Percentiles rank a stretch among this genome's conserved stretches.
These are phyloP conservation scores for Tetrahymena borealis DNA, from an alignment of 73 alveolate species.

Conservation along the genomic window DNA sequence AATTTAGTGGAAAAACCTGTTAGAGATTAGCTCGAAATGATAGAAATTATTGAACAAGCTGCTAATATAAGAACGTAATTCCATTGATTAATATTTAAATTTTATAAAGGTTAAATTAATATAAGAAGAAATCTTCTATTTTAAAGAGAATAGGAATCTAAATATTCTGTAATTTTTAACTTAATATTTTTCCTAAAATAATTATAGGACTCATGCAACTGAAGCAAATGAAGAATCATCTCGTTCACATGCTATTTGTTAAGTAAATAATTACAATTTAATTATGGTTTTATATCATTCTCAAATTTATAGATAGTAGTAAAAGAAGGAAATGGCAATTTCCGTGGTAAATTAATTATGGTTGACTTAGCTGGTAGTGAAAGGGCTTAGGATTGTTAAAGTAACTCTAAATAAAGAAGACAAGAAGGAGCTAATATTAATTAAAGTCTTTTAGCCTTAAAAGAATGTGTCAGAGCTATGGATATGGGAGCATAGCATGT, in stretches of 20 bases:
- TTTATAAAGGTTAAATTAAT: too few species aligned
- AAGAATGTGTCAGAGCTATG: constrained; percentile 94
- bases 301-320: neutral
- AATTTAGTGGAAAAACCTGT: constrained; percentile 80
- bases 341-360: neutral
- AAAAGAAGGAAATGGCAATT: neutral
- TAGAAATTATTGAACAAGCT: constrained; percentile 44
- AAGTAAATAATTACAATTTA: constrained; percentile 61
- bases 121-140: too few species aligned
- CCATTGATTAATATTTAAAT: neutral
- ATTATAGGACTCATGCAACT: constrained; percentile 73
- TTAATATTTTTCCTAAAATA: neutral
- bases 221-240: constrained; percentile 94
- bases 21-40: constrained; percentile 66
- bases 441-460: constrained; percentile 80
- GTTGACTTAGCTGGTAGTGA: constrained; percentile 66
- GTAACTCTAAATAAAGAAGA: constrained; percentile 77
- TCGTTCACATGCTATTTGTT: constrained; percentile 94
- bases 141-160: too few species aligned
- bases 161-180: too few species aligned
- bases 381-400: constrained; percentile 88
- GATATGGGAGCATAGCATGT: constrained; percentile 80
- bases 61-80: neutral
- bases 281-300: constrained; percentile 17
- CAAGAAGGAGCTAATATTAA: constrained; percentile 95